Percentiles rank a stretch among this genome's conserved stretches.
These are phyloP conservation scores for Hypoxylon sp. DNA, from an alignment of 2,329 filamentous ascomycete species.

Conservation along the genomic window DNA sequence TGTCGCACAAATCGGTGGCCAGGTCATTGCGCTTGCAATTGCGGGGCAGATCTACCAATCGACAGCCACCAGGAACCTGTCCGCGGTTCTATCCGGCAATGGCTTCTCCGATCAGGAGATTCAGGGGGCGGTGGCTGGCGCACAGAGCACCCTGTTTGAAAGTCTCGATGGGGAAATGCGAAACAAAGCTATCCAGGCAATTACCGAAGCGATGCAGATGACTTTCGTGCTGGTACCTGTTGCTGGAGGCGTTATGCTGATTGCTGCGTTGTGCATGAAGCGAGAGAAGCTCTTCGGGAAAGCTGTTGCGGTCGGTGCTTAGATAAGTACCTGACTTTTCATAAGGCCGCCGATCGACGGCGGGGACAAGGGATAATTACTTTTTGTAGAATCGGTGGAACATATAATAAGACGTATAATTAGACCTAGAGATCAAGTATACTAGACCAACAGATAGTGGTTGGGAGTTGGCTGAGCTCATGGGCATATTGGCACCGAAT, in stretches of 20 bases:
- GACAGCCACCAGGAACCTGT: conserved; percentile 6
- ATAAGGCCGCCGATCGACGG: no score
- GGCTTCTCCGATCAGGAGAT: conserved; percentile 15
- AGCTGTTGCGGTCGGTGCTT: conserved; percentile 1
- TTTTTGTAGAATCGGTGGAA: no score
- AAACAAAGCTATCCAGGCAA: conserved; percentile 3
- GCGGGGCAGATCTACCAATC: conserved; percentile 26
- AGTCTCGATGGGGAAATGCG: conserved; percentile 7
- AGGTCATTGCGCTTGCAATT: conserved; percentile 14
- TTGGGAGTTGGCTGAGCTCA: no score
- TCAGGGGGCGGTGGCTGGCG: conserved; percentile 10
- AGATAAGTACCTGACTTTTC: no score
- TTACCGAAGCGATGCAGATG: conserved; percentile 17
- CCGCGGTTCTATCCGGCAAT: neutral
- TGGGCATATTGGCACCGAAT: no score
- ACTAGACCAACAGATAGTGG: no score
- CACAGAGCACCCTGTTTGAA: conserved; percentile 21
- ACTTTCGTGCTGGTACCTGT: conserved; percentile 9
- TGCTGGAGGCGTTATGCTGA: conserved; percentile 13
- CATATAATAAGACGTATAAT: no score
- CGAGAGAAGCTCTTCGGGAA: conserved; percentile 25
- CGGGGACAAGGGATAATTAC: no score
- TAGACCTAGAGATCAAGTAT: no score
- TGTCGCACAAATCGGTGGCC: conserved; percentile 37
- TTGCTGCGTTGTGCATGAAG: conserved; percentile 22